These are phyloP conservation scores for Salicornia ramosissima DNA, from an alignment of 148 eudicot genomes.

Conservation along the genomic window DNA sequence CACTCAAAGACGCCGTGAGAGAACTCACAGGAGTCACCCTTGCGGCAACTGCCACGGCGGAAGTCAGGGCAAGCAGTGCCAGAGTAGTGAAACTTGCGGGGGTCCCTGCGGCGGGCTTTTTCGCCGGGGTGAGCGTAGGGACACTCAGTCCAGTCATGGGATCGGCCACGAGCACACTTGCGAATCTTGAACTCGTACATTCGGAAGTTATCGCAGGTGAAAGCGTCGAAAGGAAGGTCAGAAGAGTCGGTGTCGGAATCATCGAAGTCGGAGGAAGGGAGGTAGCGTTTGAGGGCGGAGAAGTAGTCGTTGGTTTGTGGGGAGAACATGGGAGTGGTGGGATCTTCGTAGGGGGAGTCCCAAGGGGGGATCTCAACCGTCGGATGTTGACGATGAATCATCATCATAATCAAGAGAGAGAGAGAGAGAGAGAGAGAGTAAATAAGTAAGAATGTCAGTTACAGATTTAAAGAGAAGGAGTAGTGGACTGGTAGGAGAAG, in stretches of 20 bases:
- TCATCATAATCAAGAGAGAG: too few relatives aligned
- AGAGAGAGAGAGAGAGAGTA: too few relatives aligned
- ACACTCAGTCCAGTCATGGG: constrained; percentile 84
- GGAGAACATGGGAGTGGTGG: constrained; percentile 26
- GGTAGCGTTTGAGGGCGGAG: constrained; percentile 45
- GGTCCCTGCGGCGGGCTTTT: constrained; percentile 70
- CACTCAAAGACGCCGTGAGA: constrained; percentile 91
- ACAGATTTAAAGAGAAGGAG: too few relatives aligned
- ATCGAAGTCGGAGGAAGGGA: constrained; percentile 46
- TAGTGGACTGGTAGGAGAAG: too few relatives aligned
- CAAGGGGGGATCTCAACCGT: constrained; percentile 56
- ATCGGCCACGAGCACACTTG: constrained; percentile 55
- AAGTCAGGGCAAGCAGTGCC: constrained; percentile 76
- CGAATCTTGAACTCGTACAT: constrained; percentile 79
- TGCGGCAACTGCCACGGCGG: constrained; percentile 53
- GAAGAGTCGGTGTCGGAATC: constrained; percentile 25
- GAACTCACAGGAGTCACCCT: constrained; percentile 72
- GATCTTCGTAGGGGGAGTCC: constrained; percentile 46
- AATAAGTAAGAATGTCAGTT: too few relatives aligned
- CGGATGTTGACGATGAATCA: constrained; percentile 40
- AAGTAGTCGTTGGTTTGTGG: constrained; percentile 31
- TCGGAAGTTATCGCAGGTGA: constrained; percentile 63
- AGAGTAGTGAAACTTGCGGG: constrained; percentile 40
- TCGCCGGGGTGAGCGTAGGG: constrained; percentile 69
- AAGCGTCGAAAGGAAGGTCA: constrained; percentile 42